A percentile compares a stretch with the other conserved stretches of the same genome.
These are phyloP conservation scores for Suillus cothurnatus DNA, from an alignment of 768 basidiomycete species.

Conservation along the genomic window DNA sequence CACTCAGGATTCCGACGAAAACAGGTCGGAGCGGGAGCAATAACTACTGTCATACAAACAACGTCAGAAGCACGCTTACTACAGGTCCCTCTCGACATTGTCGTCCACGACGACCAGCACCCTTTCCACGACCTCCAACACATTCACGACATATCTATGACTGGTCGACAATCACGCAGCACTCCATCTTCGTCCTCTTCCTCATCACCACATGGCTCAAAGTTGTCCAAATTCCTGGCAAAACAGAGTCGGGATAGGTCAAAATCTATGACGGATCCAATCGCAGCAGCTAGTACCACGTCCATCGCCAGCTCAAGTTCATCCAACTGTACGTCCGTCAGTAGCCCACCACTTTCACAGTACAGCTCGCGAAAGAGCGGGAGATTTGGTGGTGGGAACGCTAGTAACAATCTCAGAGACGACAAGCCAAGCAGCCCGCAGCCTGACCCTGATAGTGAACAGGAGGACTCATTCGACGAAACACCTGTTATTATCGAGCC, in stretches of 20 bases:
- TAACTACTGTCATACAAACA: slow-evolving; percentile 22
- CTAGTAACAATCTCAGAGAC: slow-evolving; percentile 13
- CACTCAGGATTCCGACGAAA: background rate
- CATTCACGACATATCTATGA: slow-evolving; percentile 36
- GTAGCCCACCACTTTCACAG: slow-evolving; percentile 34
- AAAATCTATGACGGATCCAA: slow-evolving; percentile 49
- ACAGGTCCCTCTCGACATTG: slow-evolving; percentile 13
- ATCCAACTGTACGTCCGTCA: slow-evolving; percentile 30
- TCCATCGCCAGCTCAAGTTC: slow-evolving; percentile 47
- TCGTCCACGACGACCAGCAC: slow-evolving; percentile 22
- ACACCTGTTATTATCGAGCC: slow-evolving; percentile 71
- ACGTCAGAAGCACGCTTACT: slow-evolving; percentile 19
- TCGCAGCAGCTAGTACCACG: slow-evolving; percentile 35
- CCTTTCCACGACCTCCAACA: slow-evolving; percentile 5
- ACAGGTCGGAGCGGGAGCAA: slow-evolving; percentile 6
- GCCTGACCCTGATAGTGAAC: slow-evolving; percentile 35
- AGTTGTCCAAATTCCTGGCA: slow-evolving; percentile 69
- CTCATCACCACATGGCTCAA: slow-evolving; percentile 46
- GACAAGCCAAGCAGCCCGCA: slow-evolving; percentile 21
- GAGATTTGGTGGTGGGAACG: slow-evolving; percentile 37
- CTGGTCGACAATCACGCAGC: slow-evolving; percentile 47
- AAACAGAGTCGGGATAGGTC: slow-evolving; percentile 64
- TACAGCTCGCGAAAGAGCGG: slow-evolving; percentile 31
- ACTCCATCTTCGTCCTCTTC: slow-evolving; percentile 46
- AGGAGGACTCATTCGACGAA: slow-evolving; percentile 43